A percentile compares a stretch with the other conserved stretches of the same genome.
These are phyloP conservation scores for Senecio squalidus DNA, from an alignment of 140 eudicot genomes.

Conservation along the genomic window DNA sequence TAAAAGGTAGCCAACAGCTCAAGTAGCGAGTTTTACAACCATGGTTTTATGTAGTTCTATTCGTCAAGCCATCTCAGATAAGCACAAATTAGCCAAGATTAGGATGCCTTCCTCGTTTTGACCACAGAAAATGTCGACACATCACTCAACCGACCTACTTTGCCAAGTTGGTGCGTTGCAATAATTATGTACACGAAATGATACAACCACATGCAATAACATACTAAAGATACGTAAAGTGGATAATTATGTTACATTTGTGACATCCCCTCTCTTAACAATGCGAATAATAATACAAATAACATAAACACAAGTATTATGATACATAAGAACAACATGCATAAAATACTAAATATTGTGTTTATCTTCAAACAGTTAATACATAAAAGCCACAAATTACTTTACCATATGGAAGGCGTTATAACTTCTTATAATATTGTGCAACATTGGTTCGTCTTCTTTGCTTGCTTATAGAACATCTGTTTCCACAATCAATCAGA, in stretches of 20 bases:
- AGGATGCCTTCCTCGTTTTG: too few species aligned
- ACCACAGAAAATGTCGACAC: too few species aligned
- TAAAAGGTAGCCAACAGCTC: too few species aligned
- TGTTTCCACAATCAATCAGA: slow-evolving; percentile 27
- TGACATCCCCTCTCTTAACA: not conserved
- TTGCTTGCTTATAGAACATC: slow-evolving; percentile 98
- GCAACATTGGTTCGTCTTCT: slow-evolving; percentile 90
- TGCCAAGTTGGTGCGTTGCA: not conserved
- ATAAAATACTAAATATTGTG: slow-evolving; percentile 6
- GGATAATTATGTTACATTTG: not conserved
- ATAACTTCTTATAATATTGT: slow-evolving; percentile 49
- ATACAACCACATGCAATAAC: too few species aligned
- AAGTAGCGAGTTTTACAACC: too few species aligned
- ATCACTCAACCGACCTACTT: not conserved
- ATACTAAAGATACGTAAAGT: too few species aligned
- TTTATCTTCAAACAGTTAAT: slow-evolving; percentile 3
- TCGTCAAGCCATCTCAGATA: too few species aligned
- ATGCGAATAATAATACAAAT: slow-evolving; percentile 1
- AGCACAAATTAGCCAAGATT: too few species aligned
- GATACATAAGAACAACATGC: slow-evolving; percentile 3
- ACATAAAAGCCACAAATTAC: not conserved
- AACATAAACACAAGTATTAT: slow-evolving; percentile 13
- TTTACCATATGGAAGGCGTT: not conserved
- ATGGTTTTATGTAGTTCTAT: too few species aligned
- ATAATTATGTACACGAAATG: not conserved